Evolutionary conservation across 1,139 yeast genomes (phyloP).

Genomic region (Candida sp.): DNA sequence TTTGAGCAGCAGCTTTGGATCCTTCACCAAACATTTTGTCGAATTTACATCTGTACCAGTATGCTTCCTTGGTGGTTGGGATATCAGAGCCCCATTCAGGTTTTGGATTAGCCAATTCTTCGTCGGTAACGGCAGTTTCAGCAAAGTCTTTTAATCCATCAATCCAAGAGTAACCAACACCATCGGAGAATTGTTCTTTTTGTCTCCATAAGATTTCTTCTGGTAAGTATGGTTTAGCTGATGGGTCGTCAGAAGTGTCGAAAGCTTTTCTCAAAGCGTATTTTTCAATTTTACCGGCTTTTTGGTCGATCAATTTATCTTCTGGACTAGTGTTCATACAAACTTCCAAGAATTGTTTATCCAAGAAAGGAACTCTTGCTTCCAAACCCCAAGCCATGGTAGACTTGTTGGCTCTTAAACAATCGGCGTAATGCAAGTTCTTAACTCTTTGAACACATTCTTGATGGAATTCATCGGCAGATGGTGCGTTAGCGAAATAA

Average conservation of each 20-base stretch:
- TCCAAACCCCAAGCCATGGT: slow-evolving; percentile 99
- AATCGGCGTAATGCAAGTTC: slow-evolving; percentile 96
- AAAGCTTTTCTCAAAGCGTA: slow-evolving; percentile 96
- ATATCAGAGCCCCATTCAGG: slow-evolving; percentile 95
- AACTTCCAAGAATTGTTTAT: slow-evolving; percentile 84
- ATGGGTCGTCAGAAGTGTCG: slow-evolving; percentile 76
- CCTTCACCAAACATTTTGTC: slow-evolving; percentile 83
- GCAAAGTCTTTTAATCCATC: slow-evolving; percentile 97
- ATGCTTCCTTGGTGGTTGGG: slow-evolving; percentile 98
- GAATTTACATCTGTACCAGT: slow-evolving; percentile 97
- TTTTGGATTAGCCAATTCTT: slow-evolving; percentile 84
- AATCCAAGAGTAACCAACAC: slow-evolving; percentile 99
- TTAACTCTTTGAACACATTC: slow-evolving; percentile 96
- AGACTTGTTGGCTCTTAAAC: slow-evolving; percentile 98
- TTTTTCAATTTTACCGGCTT: slow-evolving; percentile 81
- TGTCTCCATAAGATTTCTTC: slow-evolving; percentile 98
- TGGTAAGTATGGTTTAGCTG: slow-evolving; percentile 81
- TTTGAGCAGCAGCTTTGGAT: slow-evolving; percentile 89
- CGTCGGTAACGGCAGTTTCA: slow-evolving; percentile 81
- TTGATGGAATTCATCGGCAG: slow-evolving; percentile 85
- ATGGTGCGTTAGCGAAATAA: slow-evolving; percentile 96
- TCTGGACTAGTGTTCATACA: slow-evolving; percentile 94
- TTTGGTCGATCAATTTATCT: slow-evolving; percentile 76
- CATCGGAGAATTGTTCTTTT: slow-evolving; percentile 99
- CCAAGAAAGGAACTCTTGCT: slow-evolving; percentile 99